Base-by-base conservation (phyloP, 2,329 filamentous ascomycete species). In the Colletotrichum aenigma region DNA sequence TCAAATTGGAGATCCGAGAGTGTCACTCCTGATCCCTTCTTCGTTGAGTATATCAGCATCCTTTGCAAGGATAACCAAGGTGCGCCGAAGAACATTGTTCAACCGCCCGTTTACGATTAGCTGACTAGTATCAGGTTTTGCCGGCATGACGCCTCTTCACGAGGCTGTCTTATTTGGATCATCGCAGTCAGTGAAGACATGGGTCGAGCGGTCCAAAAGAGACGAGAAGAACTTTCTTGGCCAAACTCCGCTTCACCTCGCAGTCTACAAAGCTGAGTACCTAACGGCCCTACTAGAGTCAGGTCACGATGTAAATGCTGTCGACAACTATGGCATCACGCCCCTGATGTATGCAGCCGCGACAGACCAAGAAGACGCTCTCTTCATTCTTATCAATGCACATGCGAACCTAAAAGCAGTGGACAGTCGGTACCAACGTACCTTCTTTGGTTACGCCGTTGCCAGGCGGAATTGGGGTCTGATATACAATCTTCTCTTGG, bases 311-410 rank as follows among this genome's bases (percentile, higher is more conserved):
- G 2, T 71, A 0, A 8, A 71, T n/a, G 68, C 34, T 1, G 2
- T 18, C n/a, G 71, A 74, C 5, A 58, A 24, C 2, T 60, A 52
- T 21, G 71, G 71, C 2, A 71, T 38, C 1, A 74, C 67, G 10
- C 66, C 71, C 0, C 34, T 74, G 4, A 74, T 74, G 67, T 74
- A 74, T 30, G 67, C 71, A 10, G 71, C 66, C 6, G 60, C 55
- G 0, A 5, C 3, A 5, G 30, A 71, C 10, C 16, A 36, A 4
- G 48, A 34, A 0, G 32, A 66, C 0, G 43, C 71, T 7, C 10
- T 52, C n/a, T 18, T 3, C 4, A 32, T 66, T 5, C 28, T 74
- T 1, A 10, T 74, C 5, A 21, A 66, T 9, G 9, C 48, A 1
- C 28, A 34, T 4, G 67, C 66, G 3, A 1, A 30, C 10, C 1